Evolutionary conservation across 148 eudicot species (phyloP), one percentile per base, ranked within the genome.

Genomic region (Fagopyrum esculentum): DNA sequence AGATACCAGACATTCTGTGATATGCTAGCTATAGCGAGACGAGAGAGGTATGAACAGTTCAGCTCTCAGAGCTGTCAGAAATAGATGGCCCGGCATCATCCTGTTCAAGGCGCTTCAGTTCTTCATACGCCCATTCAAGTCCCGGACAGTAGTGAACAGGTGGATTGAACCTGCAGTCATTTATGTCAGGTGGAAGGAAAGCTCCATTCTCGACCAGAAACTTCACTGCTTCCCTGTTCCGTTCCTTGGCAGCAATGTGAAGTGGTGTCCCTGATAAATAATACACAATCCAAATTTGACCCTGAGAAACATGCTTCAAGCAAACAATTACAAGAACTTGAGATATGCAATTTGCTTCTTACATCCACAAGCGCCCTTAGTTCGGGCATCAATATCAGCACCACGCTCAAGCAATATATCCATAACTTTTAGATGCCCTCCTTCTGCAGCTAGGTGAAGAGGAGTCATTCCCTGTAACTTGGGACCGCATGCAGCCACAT

Each of bases 41-140:
- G 6, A 40, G 40, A 1, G 40, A 35, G 40, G 1, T 35, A 35
- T 66, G 22, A 66, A 66, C 46, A 35, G 46, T 35, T 64, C 71
- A 66, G 45, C 71, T 40, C 71, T 66, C 71, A 1, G 71, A 66
- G 71, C 47, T 66, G 71, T 66, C 13, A 43, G 47, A 13, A 66
- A 17, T 29, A 66, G 71, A 66, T 66, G 15, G 17, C 46, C 43
- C 71, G 12, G 71, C 5, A 46, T 46, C 43, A 40, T 66, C 71
- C 50, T 89, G 92, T 6, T 81, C 79, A 22, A 92, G 75, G 51
- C 94, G 98, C 74, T 83, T 89, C 84, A 87, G 80, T 81, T 95
- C 97, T 26, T 95, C 98, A 29, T 95, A 95, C 72, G 99, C 99
- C 97, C 97, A 92, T 78, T 95, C 99, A 66, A 95, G 99, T 77